Percentiles rank a stretch among this genome's conserved stretches.
Conservation (phyloP, 2,329 filamentous ascomycete species). For the Sordariomycetes sp. region DNA sequence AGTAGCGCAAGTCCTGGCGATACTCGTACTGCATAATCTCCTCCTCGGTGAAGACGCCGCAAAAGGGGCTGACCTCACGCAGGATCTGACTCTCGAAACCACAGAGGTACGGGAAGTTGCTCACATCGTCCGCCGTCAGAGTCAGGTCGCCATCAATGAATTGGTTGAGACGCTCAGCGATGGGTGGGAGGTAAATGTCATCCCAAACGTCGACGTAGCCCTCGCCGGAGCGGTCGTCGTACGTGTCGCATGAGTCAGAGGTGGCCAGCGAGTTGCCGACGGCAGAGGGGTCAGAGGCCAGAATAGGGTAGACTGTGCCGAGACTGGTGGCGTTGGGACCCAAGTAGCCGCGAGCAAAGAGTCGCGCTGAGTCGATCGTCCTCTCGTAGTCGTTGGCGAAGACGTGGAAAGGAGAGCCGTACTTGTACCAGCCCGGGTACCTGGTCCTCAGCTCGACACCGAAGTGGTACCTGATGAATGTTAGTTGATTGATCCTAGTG, state of each 20-base stretch:
- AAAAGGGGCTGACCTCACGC: slow-evolving; percentile 52
- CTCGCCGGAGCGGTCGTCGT: slow-evolving; percentile 43
- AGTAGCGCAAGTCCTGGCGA: slow-evolving; percentile 59
- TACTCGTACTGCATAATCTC: slow-evolving; percentile 60
- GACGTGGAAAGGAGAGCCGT: slow-evolving; percentile 42
- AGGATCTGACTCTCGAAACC: slow-evolving; percentile 63
- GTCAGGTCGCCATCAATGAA: slow-evolving; percentile 45
- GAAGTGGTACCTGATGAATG: slow-evolving; percentile 24
- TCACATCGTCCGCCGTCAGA: slow-evolving; percentile 42
- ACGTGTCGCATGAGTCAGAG: slow-evolving; percentile 53
- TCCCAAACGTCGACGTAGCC: slow-evolving; percentile 37
- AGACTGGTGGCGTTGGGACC: slow-evolving; percentile 43
- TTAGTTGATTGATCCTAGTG: no score
- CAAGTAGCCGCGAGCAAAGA: slow-evolving; percentile 53
- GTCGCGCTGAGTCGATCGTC: slow-evolving; percentile 51
- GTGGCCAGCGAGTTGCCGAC: slow-evolving; percentile 55
- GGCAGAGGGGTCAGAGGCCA: slow-evolving; percentile 40
- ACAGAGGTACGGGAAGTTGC: slow-evolving; percentile 58
- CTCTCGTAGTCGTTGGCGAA: slow-evolving; percentile 60
- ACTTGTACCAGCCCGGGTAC: slow-evolving; percentile 39
- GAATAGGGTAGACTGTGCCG: slow-evolving; percentile 49
- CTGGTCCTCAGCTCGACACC: slow-evolving; percentile 11
- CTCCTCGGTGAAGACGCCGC: slow-evolving; percentile 49
- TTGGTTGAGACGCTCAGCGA: slow-evolving; percentile 42
- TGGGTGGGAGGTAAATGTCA: slow-evolving; percentile 40